Evolutionary conservation across 352 stramenopile genomes (phyloP).

Genomic region (Globisporangium yorkense): DNA sequence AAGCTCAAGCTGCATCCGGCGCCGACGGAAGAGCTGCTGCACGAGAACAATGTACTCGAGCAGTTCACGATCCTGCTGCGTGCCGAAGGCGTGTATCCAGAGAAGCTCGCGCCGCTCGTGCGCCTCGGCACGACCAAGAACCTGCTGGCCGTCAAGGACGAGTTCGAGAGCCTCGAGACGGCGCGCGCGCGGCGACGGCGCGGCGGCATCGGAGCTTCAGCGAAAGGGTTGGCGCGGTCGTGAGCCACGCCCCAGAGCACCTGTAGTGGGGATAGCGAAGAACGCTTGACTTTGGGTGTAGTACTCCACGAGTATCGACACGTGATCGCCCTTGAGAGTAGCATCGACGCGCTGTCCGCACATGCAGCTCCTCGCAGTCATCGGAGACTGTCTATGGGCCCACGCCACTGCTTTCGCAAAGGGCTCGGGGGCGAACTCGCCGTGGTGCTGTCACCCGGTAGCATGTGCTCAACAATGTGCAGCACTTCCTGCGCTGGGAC

Average conservation of each 20-base stretch:
- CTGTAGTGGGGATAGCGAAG: too few species aligned
- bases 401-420: too few species aligned
- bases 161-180: conserved; percentile 18
- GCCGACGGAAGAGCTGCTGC: conserved; percentile 28
- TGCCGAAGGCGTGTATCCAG: conserved; percentile 51
- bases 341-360: too few species aligned
- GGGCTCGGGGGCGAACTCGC: too few species aligned
- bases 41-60: conserved; percentile 61
- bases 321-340: too few species aligned
- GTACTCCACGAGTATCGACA: too few species aligned
- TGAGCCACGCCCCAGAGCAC: not conserved
- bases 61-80: conserved; percentile 54
- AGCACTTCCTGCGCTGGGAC: too few species aligned
- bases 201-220: conserved; percentile 5
- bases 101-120: conserved; percentile 43
- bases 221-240: not conserved
- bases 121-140: conserved; percentile 53
- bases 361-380: too few species aligned
- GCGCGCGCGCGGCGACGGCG: conserved; percentile 8
- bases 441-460: too few species aligned
- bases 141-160: conserved; percentile 25
- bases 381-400: too few species aligned
- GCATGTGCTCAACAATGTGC: too few species aligned
- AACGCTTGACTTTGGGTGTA: too few species aligned
- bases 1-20: conserved; percentile 41